These are phyloP conservation scores for Cylindrotheca closterium DNA, from an alignment of 108 stramenopile species.

Conservation along the genomic window DNA sequence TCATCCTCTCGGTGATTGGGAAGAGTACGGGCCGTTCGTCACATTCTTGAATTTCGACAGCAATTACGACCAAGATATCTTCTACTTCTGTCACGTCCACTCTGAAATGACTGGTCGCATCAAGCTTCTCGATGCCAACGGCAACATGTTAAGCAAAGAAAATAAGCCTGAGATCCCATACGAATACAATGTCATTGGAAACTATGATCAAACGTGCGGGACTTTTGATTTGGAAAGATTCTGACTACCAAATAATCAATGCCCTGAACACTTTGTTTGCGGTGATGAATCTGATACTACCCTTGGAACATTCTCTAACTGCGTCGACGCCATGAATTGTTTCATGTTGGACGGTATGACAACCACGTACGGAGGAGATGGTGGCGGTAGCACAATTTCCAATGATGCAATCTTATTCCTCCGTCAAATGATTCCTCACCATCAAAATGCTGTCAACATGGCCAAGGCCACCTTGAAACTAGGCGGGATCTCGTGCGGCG, in stretches of 20 bases:
- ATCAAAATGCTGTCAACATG: slow-evolving; percentile 93
- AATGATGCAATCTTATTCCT: slow-evolving; percentile 52
- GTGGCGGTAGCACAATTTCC: neutral
- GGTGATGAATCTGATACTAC: slow-evolving; percentile 1
- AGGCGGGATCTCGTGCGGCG: slow-evolving; percentile 41
- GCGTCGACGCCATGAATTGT: slow-evolving; percentile 75
- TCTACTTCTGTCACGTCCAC: slow-evolving; percentile 92
- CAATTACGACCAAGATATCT: slow-evolving; percentile 68
- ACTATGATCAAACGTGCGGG: slow-evolving; percentile 13
- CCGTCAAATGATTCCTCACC: slow-evolving; percentile 94
- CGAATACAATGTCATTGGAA: slow-evolving; percentile 3
- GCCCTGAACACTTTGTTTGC: slow-evolving; percentile 60
- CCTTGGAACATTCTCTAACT: slow-evolving; percentile 32
- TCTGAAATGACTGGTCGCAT: slow-evolving; percentile 44
- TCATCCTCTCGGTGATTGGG: slow-evolving; percentile 71
- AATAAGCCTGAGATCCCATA: slow-evolving; percentile 9
- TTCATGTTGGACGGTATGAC: slow-evolving; percentile 75
- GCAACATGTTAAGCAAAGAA: slow-evolving; percentile 5
- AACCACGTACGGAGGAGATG: slow-evolving; percentile 16
- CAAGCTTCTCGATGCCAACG: slow-evolving; percentile 42
- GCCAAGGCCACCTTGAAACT: slow-evolving; percentile 72
- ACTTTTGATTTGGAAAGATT: slow-evolving; percentile 31
- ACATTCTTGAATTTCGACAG: slow-evolving; percentile 57
- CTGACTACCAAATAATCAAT: slow-evolving; percentile 43
- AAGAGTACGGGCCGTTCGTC: slow-evolving; percentile 51